Conservation (phyloP, 2,329 filamentous ascomycete genomes). For the Apiospora pterosperma region DNA sequence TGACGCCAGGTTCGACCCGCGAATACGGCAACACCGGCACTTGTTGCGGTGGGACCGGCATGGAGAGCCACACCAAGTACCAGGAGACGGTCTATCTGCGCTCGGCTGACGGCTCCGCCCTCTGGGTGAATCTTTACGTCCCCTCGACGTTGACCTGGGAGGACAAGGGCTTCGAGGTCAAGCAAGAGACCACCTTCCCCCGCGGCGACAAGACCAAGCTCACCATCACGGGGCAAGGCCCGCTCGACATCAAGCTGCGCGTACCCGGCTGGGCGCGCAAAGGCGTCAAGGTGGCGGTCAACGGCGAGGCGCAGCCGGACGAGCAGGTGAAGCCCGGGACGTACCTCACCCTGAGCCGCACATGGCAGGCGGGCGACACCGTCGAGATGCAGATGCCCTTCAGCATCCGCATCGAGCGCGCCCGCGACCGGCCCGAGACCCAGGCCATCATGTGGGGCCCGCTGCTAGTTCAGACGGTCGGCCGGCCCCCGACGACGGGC, state of each 20-base stretch:
- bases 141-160: conserved; percentile 27
- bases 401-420: conserved; percentile 25
- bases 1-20: conserved; percentile 22
- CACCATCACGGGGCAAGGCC: conserved; percentile 22
- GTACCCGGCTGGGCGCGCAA: conserved; percentile 26
- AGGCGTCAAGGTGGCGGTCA: conserved; percentile 24
- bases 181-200: conserved; percentile 27
- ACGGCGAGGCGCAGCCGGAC: conserved; percentile 18
- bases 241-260: conserved; percentile 27
- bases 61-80: conserved; percentile 32
- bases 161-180: conserved; percentile 23
- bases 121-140: conserved; percentile 30
- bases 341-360: conserved; percentile 26
- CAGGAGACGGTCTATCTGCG: conserved; percentile 31
- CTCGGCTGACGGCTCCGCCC: conserved; percentile 25
- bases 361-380: conserved; percentile 25
- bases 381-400: conserved; percentile 28
- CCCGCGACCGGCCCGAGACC: conserved; percentile 28
- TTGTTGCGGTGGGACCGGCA: conserved; percentile 28
- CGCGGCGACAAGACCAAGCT: conserved; percentile 22
- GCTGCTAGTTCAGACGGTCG: conserved; percentile 25
- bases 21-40: conserved; percentile 29
- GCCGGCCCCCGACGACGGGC: conserved; percentile 12
- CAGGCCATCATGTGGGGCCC: conserved; percentile 30
- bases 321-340: conserved; percentile 17